Base-by-base conservation (phyloP, 768 basidiomycete genomes). In the Pleurotus salmoneostramineus region DNA sequence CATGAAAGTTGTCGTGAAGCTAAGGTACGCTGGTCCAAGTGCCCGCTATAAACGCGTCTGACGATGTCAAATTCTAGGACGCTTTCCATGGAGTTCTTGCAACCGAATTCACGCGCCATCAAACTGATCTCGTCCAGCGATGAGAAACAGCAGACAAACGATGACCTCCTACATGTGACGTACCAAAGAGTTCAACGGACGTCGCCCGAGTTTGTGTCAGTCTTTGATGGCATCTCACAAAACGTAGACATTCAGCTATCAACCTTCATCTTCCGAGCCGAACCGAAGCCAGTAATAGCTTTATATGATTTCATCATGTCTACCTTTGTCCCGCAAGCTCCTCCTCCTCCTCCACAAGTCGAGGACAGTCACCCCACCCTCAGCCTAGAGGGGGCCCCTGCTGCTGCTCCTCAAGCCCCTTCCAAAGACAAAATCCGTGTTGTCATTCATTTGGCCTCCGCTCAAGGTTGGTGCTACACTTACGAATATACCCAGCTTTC, bases 271-370 rank as follows among this genome's bases (percentile, higher is more conserved):
- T 87, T 98, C 71, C 84, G 85, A 57, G 86, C 89, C 3, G 89
- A 90, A 6, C 95, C 97, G 0, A 93, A 94, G 66, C 95, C 96
- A 10, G 87, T 98, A 44, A 75, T 99, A 37, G 81, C 89, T 1
- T 72, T 98, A 17, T 98, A 98, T 71, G 95, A 98, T 73, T 98
- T 96, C 74, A 84, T 99, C 71, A 95, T 99, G 89, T 89, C 91
- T 2, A 98, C 97, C 0, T 99, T 99, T 71, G 91, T 93, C 7
- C 84, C 89, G 6, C 63, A 77, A 59, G 57, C 62, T n/a, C 33
- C 52, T 12, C 15, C 6, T 12, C 15, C 6, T 17, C 21, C 15
- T n/a, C 7, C 21, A 7, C 36, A 40, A 42, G 36, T 27, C 21
- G 21, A 27, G 21, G 21, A 27, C 21, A 27, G 21, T 27, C 21